Evolutionary conservation across 192 early-diverging fungal species (phyloP).

Genomic region (Chytriomyces confervae): DNA sequence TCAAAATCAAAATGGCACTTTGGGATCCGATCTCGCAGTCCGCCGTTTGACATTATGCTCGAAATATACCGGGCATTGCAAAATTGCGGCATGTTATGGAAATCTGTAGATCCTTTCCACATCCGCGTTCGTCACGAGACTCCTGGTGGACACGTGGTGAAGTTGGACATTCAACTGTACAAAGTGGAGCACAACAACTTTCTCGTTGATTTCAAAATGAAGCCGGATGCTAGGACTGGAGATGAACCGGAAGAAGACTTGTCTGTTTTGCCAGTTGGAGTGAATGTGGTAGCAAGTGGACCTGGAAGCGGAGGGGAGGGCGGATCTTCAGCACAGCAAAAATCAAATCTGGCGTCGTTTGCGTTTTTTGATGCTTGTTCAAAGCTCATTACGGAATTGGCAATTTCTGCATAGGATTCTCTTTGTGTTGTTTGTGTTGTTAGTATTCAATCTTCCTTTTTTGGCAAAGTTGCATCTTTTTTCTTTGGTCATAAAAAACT

Average conservation of each 20-base stretch:
- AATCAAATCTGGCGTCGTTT: slow-evolving; percentile 62
- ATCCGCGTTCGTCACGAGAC: slow-evolving; percentile 49
- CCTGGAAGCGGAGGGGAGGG: not conserved
- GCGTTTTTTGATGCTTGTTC: slow-evolving; percentile 97
- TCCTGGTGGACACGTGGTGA: slow-evolving; percentile 59
- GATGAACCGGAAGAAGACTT: slow-evolving; percentile 25
- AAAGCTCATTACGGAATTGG: slow-evolving; percentile 92
- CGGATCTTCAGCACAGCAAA: not conserved
- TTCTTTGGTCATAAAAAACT: too few relatives aligned
- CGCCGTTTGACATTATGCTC: slow-evolving; percentile 94
- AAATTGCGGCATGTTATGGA: slow-evolving; percentile 93
- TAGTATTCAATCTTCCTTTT: not conserved
- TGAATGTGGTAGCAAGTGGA: not conserved
- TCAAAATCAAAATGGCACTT: slow-evolving; percentile 94
- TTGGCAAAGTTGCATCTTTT: not conserved
- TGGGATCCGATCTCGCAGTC: slow-evolving; percentile 91
- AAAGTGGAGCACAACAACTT: slow-evolving; percentile 89
- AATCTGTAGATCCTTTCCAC: slow-evolving; percentile 86
- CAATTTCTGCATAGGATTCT: slow-evolving; percentile 63
- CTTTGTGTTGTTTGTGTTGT: not conserved
- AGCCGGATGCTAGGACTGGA: slow-evolving; percentile 51
- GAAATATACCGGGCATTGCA: slow-evolving; percentile 94
- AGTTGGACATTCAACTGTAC: slow-evolving; percentile 96
- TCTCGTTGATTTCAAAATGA: slow-evolving; percentile 93
- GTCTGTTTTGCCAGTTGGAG: not conserved